Conservation (phyloP, 139 green algal genomes). For the Auxenochlorella pyrenoidosa region DNA sequence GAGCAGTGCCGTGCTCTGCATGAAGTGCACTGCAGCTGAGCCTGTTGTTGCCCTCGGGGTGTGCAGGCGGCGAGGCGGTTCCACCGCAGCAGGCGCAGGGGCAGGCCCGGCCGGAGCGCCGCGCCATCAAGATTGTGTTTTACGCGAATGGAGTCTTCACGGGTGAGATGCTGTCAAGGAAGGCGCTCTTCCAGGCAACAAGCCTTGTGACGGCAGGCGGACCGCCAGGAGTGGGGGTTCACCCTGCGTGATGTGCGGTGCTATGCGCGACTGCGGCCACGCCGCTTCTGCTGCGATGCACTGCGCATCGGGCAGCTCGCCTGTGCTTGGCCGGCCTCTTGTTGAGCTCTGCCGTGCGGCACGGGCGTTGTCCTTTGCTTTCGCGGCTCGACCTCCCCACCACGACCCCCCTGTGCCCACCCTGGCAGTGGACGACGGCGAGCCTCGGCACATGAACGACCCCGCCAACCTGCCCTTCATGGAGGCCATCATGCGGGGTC, state of each 20-base stretch:
- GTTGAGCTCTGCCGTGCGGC: no score
- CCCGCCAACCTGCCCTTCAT: slow-evolving; percentile 83
- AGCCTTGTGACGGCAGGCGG: no score
- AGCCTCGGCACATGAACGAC: slow-evolving; percentile 64
- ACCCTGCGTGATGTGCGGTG: no score
- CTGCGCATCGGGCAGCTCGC: no score
- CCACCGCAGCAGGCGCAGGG: slow-evolving; percentile 42
- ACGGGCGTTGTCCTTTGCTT: no score
- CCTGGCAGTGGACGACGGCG: slow-evolving; percentile 42
- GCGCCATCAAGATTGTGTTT: slow-evolving; percentile 79
- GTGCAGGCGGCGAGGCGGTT: slow-evolving; percentile 11
- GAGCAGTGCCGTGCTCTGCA: no score
- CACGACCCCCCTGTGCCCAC: background rate
- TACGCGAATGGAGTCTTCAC: slow-evolving; percentile 88
- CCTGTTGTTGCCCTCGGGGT: background rate
- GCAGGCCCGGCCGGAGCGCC: background rate
- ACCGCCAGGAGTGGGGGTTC: no score
- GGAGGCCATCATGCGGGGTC: slow-evolving; percentile 65
- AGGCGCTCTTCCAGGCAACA: no score
- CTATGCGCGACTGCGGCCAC: no score
- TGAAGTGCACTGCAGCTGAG: background rate
- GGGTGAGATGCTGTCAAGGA: background rate
- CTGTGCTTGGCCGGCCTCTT: no score
- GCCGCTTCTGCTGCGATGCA: no score
- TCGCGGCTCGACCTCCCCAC: background rate